A percentile compares a stretch with the other conserved stretches of the same genome.
Conservation (phyloP, 306 rosid species). For the Cicer pinnatifidum region DNA sequence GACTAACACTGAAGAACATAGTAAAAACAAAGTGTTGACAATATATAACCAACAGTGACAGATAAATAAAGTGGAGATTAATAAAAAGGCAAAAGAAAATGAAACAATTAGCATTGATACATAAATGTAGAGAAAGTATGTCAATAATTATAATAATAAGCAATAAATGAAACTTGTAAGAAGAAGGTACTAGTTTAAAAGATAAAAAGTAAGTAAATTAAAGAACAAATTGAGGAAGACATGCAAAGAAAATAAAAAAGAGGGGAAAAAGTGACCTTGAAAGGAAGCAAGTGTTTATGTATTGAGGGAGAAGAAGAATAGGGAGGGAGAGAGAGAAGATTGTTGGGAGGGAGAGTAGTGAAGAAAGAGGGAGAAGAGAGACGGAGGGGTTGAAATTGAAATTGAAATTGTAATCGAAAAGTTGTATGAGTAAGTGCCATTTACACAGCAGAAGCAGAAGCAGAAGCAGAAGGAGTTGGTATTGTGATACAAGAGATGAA, state of each 20-base stretch:
- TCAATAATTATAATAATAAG: not conserved
- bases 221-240: not conserved
- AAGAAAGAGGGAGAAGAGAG: slow-evolving; percentile 59
- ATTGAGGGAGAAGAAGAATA: slow-evolving; percentile 54
- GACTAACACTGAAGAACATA: not conserved
- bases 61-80: not conserved
- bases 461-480: not conserved
- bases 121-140: slow-evolving; percentile 19
- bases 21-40: slow-evolving; percentile 5
- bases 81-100: slow-evolving; percentile 7
- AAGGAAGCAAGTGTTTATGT: slow-evolving; percentile 53
- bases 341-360: slow-evolving; percentile 51
- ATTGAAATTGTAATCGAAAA: slow-evolving; percentile 61
- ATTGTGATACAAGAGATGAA: slow-evolving; percentile 13
- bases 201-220: slow-evolving; percentile 41
- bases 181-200: not conserved
- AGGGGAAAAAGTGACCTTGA: slow-evolving; percentile 60
- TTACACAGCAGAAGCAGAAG: slow-evolving; percentile 6
- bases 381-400: slow-evolving; percentile 45
- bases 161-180: slow-evolving; percentile 23
- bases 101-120: slow-evolving; percentile 9
- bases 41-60: slow-evolving; percentile 5
- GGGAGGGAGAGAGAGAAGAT: slow-evolving; percentile 48
- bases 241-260: not conserved
- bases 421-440: slow-evolving; percentile 72